phyloP scores from a whole-genome alignment of 257 asterid genomes.

The Nemophila menziesii region DNA sequence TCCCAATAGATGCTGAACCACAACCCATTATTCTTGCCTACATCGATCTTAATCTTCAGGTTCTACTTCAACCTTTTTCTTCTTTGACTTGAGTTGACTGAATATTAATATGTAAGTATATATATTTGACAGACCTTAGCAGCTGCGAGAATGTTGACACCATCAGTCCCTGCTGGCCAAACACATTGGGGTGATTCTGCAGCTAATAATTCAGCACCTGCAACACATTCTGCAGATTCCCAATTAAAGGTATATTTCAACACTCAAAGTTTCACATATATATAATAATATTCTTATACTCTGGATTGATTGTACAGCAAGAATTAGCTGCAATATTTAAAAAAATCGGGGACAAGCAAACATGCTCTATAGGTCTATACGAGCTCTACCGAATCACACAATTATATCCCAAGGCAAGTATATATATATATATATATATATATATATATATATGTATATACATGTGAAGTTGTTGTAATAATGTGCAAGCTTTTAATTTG shows the following conservation, averaged over 20 bases:
- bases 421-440: background rate
- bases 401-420: conserved; percentile 75
- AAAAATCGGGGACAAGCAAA: conserved; percentile 98
- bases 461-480: background rate
- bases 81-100: background rate
- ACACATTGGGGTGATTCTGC: conserved; percentile 91
- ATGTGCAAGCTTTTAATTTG: conserved; percentile 1
- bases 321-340: conserved; percentile 95
- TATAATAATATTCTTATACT: conserved; percentile 4
- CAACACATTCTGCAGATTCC: conserved; percentile 81
- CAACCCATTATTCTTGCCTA: conserved; percentile 97
- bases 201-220: conserved; percentile 67
- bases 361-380: conserved; percentile 92
- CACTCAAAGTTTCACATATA: background rate
- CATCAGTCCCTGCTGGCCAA: conserved; percentile 86
- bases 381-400: conserved; percentile 95
- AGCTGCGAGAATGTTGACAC: conserved; percentile 99
- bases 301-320: conserved; percentile 62
- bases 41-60: conserved; percentile 98
- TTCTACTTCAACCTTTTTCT: conserved; percentile 10
- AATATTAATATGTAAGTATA: background rate
- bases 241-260: conserved; percentile 62
- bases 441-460: background rate
- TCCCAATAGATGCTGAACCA: conserved; percentile 95
- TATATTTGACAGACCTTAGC: conserved; percentile 70